A percentile compares a stretch with the other conserved stretches of the same genome.
Evolutionary conservation across 495 filamentous ascomycete genomes (phyloP).

Genomic region (Aspergillus wentii): DNA sequence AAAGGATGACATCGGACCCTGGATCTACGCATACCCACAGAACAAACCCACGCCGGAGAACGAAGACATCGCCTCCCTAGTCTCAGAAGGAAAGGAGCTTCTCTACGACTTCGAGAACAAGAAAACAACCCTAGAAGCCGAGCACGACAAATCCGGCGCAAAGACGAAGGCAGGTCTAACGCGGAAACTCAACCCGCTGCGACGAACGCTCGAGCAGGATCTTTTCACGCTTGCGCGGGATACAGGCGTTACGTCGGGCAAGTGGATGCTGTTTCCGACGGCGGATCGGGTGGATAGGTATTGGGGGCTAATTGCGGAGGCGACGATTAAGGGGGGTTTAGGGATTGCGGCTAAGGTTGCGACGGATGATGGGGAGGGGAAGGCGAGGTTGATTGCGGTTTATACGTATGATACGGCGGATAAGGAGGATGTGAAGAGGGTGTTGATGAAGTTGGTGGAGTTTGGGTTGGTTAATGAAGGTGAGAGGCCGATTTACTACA

Average conservation of each 20-base stretch:
- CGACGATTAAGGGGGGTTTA: slow-evolving; percentile 58
- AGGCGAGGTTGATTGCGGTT: slow-evolving; percentile 59
- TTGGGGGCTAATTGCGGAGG: slow-evolving; percentile 61
- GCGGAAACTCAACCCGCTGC: slow-evolving; percentile 47
- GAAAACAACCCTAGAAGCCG: slow-evolving; percentile 30
- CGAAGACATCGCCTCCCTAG: slow-evolving; percentile 35
- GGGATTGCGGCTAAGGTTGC: slow-evolving; percentile 69
- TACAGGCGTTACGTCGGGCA: slow-evolving; percentile 56
- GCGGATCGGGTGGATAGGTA: slow-evolving; percentile 49
- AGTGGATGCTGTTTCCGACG: slow-evolving; percentile 80
- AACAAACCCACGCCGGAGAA: slow-evolving; percentile 36
- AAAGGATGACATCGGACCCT: slow-evolving; percentile 36
- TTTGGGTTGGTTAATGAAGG: slow-evolving; percentile 50
- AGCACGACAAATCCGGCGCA: slow-evolving; percentile 26
- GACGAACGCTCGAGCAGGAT: slow-evolving; percentile 42
- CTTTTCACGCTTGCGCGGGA: slow-evolving; percentile 53
- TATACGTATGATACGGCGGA: slow-evolving; percentile 75
- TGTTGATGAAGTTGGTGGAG: slow-evolving; percentile 53
- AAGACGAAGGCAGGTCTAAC: slow-evolving; percentile 37
- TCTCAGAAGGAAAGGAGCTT: slow-evolving; percentile 35
- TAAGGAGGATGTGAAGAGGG: slow-evolving; percentile 59
- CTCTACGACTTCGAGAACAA: slow-evolving; percentile 37
- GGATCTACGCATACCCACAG: slow-evolving; percentile 67
- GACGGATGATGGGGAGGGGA: slow-evolving; percentile 38
- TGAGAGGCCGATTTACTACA: slow-evolving; percentile 65